phyloP scores from a whole-genome alignment of 352 stramenopile genomes.

The Pythium rishiriense region DNA sequence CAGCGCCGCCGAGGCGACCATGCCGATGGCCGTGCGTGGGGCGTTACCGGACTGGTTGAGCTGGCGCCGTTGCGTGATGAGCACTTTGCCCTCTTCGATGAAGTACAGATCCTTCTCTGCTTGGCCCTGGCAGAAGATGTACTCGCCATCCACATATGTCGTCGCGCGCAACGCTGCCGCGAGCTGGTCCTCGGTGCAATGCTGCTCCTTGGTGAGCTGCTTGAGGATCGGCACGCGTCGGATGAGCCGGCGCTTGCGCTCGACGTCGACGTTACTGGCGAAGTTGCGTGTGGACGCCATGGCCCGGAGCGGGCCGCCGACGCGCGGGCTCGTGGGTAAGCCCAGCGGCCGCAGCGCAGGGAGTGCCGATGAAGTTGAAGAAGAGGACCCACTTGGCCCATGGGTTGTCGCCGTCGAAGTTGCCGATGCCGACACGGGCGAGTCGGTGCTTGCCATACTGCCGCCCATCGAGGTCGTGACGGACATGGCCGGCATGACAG shows the following conservation, averaged over 20 bases:
- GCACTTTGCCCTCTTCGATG: constrained; percentile 69
- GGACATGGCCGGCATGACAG: not conserved
- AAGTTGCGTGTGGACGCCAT: constrained; percentile 1
- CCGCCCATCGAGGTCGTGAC: not conserved
- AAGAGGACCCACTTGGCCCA: too few relatives aligned
- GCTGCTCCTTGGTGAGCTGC: constrained; percentile 43
- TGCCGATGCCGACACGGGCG: not conserved
- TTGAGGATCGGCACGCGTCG: constrained; percentile 51
- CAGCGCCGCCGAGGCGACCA: not conserved
- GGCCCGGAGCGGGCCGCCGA: not conserved
- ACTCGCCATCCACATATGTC: constrained; percentile 53
- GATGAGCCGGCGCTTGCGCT: constrained; percentile 54
- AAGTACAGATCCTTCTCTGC: constrained; percentile 60
- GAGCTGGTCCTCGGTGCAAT: constrained; percentile 47
- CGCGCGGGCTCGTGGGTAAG: constrained; percentile 3
- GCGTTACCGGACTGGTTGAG: not conserved
- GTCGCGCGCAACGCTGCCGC: constrained; percentile 35
- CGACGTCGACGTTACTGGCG: constrained; percentile 13
- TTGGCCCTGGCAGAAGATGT: constrained; percentile 68
- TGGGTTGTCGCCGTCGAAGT: not conserved
- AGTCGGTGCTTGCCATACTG: not conserved
- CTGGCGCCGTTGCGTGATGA: constrained; percentile 55
- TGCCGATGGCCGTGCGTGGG: constrained; percentile 8
- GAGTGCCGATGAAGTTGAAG: constrained; percentile 2
- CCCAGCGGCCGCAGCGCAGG: not conserved